Base-by-base conservation (phyloP, 2,329 filamentous ascomycete species). In the Penicillium janthinellum region DNA sequence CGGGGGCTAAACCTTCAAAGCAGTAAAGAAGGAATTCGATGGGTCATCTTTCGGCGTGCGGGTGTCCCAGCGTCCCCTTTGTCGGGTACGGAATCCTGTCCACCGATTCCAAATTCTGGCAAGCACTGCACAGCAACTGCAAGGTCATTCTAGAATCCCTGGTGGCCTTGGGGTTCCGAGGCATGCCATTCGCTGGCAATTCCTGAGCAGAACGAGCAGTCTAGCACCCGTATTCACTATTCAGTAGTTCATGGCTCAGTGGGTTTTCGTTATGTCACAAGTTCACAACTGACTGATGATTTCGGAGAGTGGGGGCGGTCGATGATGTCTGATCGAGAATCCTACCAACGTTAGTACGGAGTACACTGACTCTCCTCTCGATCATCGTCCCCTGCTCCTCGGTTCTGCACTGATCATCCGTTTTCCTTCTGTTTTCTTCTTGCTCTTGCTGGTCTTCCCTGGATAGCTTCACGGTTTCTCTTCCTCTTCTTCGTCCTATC, bases 51-150 rank as follows among this genome's bases (percentile, higher is more conserved):
- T 15, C 8, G 8, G n/a, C 48, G 8, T 11, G 20, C 10, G 17
- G 52, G 57, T 35, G 44, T 64, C 58, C 61, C 62, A 41, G 62
- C 31, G 52, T 63, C 64, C 64, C 61, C 47, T 56, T 54, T 52
- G 50, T 62, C 63, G 31, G 31, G 31, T 31, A 31, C 63, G 62
- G 63, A 42, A 54, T 52, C 25, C 17, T 17, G 1, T 22, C 6
- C 22, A 8, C 7, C 1, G 10, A 17, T 28, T 28, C 5, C 31
- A 6, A 8, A 12, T 11, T 41, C 3, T 28, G 12, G 4, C 5
- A 10, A 17, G 48, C 28, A 22, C 42, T 42, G 39, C 39, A 42
- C 17, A 6, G 25, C 25, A 8, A 31, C 31, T 31, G 31, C 31
- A 31, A 31, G 31, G 31, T 31, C 3, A 31, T 31, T 31, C 31